A percentile compares a stretch with the other conserved stretches of the same genome.
Evolutionary conservation across 2,329 filamentous ascomycete species (phyloP).

Genomic region (Dactylellina drechsleri): DNA sequence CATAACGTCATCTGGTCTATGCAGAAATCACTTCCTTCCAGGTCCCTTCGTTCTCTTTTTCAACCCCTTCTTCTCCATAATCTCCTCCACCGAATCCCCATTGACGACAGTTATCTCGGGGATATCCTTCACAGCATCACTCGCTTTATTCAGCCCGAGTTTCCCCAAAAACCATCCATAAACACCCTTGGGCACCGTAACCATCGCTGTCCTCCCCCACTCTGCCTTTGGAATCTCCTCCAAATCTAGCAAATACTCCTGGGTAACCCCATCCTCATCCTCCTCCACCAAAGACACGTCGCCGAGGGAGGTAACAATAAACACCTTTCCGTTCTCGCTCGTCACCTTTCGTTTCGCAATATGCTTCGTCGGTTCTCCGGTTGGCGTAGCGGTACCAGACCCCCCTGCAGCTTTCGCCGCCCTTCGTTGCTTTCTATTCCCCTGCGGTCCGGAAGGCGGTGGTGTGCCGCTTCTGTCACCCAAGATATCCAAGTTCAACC

Average conservation of each 20-base stretch:
- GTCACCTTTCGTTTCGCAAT: slow-evolving; percentile 82
- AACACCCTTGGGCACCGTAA: slow-evolving; percentile 78
- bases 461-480: slow-evolving; percentile 29
- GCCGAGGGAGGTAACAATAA: slow-evolving; percentile 89
- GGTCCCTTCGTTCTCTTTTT: slow-evolving; percentile 48
- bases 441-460: slow-evolving; percentile 55
- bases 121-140: slow-evolving; percentile 61
- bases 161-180: slow-evolving; percentile 71
- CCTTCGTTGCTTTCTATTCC: slow-evolving; percentile 65
- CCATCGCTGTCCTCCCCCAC: slow-evolving; percentile 82
- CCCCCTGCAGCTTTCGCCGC: slow-evolving; percentile 62
- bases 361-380: slow-evolving; percentile 71
- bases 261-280: slow-evolving; percentile 82
- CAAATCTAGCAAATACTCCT: slow-evolving; percentile 88
- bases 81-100: slow-evolving; percentile 63
- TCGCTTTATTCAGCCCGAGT: slow-evolving; percentile 62
- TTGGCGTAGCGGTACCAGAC: slow-evolving; percentile 67
- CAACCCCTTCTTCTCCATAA: slow-evolving; percentile 49
- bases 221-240: slow-evolving; percentile 82
- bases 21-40: slow-evolving; percentile 13
- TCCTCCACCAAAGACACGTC: slow-evolving; percentile 95
- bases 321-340: slow-evolving; percentile 92
- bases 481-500: slow-evolving; percentile 31
- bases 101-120: slow-evolving; percentile 60
- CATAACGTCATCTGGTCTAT: not conserved